These are phyloP conservation scores for Stentor coeruleus DNA, from an alignment of 73 alveolate species.

Conservation along the genomic window DNA sequence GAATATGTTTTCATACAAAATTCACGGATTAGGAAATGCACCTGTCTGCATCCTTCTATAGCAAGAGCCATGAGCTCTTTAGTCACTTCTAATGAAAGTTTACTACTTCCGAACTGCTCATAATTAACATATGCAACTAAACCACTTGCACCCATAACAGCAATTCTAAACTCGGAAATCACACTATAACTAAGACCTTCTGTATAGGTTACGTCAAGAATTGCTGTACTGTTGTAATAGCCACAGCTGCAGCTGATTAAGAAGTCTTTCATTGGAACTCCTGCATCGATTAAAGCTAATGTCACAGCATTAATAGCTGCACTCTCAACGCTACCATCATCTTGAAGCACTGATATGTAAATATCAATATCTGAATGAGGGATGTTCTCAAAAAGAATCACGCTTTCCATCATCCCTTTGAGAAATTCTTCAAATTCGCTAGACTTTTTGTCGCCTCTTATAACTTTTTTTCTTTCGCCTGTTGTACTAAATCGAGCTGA, in stretches of 20 bases:
- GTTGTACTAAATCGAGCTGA: slow-evolving; percentile 73
- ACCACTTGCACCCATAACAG: slow-evolving; percentile 32
- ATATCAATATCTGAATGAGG: slow-evolving; percentile 71
- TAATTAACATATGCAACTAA: slow-evolving; percentile 36
- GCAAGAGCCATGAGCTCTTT: background rate
- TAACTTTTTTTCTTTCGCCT: slow-evolving; percentile 65
- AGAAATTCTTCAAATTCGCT: slow-evolving; percentile 71
- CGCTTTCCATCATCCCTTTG: slow-evolving; percentile 66
- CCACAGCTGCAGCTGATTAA: slow-evolving; percentile 61
- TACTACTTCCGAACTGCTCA: slow-evolving; percentile 13
- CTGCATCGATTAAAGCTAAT: slow-evolving; percentile 82
- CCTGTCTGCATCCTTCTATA: slow-evolving; percentile 17
- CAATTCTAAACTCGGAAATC: slow-evolving; percentile 56
- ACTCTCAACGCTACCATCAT: slow-evolving; percentile 86
- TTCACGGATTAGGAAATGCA: background rate
- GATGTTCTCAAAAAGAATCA: slow-evolving; percentile 59
- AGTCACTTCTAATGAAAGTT: background rate
- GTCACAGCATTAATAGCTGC: slow-evolving; percentile 91
- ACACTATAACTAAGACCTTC: slow-evolving; percentile 38
- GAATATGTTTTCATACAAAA: background rate
- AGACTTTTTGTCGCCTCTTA: slow-evolving; percentile 69
- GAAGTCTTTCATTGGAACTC: slow-evolving; percentile 77
- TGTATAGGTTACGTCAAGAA: slow-evolving; percentile 36
- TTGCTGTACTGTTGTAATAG: slow-evolving; percentile 30
- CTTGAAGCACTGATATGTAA: slow-evolving; percentile 69